Base-by-base conservation (phyloP, 2,329 filamentous ascomycete species). In the Aspergillus quadrilineatus region DNA sequence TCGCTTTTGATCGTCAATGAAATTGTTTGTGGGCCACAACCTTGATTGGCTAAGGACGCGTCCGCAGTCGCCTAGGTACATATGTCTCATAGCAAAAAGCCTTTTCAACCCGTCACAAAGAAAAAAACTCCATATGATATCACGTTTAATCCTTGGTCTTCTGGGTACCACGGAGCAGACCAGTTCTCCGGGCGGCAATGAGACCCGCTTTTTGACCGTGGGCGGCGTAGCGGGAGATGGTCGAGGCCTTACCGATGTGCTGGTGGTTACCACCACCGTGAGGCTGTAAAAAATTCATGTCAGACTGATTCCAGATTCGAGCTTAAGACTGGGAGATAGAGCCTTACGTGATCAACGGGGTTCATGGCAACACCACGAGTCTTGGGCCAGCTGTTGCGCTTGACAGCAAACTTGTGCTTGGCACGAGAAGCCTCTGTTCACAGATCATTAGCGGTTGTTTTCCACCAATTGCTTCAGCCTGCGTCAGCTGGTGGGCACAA, bases 331-430 rank as follows among this genome's bases (percentile, higher is more conserved):
- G 7, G 28, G n/a, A 36, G 55, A 49, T 39, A 30, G 32, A 50
- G 64, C 67, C 81, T 77, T 82, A 83, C 80, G 87, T 99, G 94
- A 84, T 99, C 94, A 76, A 99, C 94, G 75, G 94, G 94, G 85
- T 99, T 99, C 94, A 99, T 99, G 82, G 94, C 94, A 89, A 99
- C 94, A 97, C 94, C 94, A 94, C 94, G 93, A 86, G 94, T 99
- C 90, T 96, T 97, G 83, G 94, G 94, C 94, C 94, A 99, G 78
- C 88, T 93, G 91, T 99, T 97, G 79, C 94, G 92, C 92, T 99
- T 99, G 84, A 97, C 95, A 72, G 92, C 92, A 84, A 96, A 99
- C 90, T 99, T 99, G 80, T 97, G 93, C 91, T 97, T 99, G 76
- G 94, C 94, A 78, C 94, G 91, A 76, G 93, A 97, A 75, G 94